These are phyloP conservation scores for Bryum argenteum DNA, from an alignment of 225 moss, liverwort and hornwort species.

Conservation along the genomic window DNA sequence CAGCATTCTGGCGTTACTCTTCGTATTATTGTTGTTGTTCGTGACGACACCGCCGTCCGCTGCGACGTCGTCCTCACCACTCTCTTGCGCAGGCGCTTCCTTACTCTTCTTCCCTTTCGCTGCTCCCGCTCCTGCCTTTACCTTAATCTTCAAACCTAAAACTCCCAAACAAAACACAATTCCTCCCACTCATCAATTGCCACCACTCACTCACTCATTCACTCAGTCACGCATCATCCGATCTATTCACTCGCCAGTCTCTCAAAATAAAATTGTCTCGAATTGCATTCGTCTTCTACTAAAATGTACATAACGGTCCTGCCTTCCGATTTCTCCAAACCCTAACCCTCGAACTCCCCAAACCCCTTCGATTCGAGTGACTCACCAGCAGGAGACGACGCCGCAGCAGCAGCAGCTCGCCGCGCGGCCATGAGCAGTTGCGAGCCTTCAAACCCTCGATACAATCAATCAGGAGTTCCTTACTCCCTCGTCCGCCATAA, in stretches of 20 bases:
- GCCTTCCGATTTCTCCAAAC: background rate
- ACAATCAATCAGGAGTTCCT: background rate
- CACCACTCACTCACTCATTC: background rate
- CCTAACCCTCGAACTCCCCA: background rate
- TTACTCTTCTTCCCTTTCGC: constrained; percentile 28
- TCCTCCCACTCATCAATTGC: background rate
- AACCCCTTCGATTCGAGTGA: constrained; percentile 16
- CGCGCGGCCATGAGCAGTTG: constrained; percentile 66
- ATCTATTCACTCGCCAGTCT: too few relatives aligned
- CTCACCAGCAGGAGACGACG: constrained; percentile 53
- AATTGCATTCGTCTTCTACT: constrained; percentile 9
- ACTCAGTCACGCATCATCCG: too few relatives aligned
- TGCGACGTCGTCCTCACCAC: constrained; percentile 42
- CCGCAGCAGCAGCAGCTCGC: constrained; percentile 58
- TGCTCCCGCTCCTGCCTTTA: constrained; percentile 49
- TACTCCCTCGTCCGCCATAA: background rate
- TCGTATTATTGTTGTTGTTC: constrained; percentile 3
- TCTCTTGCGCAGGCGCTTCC: constrained; percentile 33
- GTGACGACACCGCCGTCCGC: constrained; percentile 36
- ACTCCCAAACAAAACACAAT: constrained; percentile 18
- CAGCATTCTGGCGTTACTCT: constrained; percentile 48
- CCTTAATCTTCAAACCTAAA: constrained; percentile 66
- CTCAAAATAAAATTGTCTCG: too few relatives aligned
- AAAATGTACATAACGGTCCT: constrained; percentile 20
- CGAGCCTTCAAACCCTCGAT: background rate